phyloP scores from a whole-genome alignment of 176 grass and related monocot genomes.

The Eleusine indica region DNA sequence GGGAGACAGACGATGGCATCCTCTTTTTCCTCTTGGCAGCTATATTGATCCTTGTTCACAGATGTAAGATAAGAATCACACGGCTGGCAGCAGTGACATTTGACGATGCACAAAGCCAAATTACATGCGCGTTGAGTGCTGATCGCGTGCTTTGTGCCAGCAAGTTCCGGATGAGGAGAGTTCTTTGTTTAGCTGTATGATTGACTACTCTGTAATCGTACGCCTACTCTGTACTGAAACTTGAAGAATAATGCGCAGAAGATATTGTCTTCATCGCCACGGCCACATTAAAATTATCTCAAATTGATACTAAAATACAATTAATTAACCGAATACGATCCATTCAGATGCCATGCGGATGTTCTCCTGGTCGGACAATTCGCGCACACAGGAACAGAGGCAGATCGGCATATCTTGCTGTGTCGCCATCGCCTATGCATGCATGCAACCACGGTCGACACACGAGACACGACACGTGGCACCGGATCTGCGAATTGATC shows the following conservation, averaged over 20 bases:
- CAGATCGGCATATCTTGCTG: neutral
- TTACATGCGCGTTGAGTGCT: neutral
- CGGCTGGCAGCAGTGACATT: constrained; percentile 17
- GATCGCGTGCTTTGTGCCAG: neutral
- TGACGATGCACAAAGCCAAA: neutral
- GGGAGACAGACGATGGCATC: neutral
- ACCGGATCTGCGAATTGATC: neutral
- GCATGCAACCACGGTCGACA: neutral
- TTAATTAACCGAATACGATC: neutral
- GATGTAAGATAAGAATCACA: constrained; percentile 26
- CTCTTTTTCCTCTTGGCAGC: constrained; percentile 4
- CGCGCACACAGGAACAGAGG: neutral
- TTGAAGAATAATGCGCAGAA: neutral
- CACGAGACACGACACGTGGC: neutral
- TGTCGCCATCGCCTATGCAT: constrained; percentile 18
- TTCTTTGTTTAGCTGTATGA: neutral
- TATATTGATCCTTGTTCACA: neutral
- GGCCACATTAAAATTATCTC: neutral
- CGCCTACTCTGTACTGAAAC: too few relatives aligned
- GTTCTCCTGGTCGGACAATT: constrained; percentile 10
- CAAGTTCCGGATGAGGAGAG: neutral
- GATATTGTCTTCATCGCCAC: neutral
- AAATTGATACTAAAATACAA: constrained; percentile 11
- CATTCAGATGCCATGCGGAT: neutral
- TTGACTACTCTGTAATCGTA: neutral